Conservation (phyloP, 495 filamentous ascomycete species). For the Penicillium maclennaniae region DNA sequence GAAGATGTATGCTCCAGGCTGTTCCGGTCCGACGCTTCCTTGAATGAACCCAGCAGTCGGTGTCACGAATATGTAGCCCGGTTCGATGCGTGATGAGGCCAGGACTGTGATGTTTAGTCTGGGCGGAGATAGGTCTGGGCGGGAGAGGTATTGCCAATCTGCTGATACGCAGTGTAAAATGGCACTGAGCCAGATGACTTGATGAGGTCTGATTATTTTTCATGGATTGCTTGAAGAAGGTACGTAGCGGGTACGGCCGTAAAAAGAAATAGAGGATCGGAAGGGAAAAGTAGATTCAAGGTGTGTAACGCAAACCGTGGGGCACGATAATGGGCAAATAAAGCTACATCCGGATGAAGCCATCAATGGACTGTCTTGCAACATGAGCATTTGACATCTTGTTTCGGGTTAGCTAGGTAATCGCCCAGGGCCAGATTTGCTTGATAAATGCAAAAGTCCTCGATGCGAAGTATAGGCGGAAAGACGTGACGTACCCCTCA, state of each 20-base stretch:
- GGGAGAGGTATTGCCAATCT: slow-evolving; percentile 40
- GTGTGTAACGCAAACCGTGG: not conserved
- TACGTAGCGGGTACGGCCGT: no score
- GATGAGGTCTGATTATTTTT: not conserved
- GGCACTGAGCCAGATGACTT: not conserved
- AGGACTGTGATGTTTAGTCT: slow-evolving; percentile 52
- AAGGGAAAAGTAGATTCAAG: not conserved
- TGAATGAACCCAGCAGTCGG: slow-evolving; percentile 29
- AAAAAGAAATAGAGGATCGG: not conserved
- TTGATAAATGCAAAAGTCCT: not conserved
- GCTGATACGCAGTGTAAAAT: not conserved
- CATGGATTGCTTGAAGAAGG: not conserved
- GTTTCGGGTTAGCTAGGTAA: not conserved
- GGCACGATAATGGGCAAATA: not conserved
- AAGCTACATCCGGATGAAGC: not conserved
- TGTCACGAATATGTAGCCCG: slow-evolving; percentile 48
- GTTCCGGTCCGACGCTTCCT: slow-evolving; percentile 16
- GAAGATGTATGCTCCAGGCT: slow-evolving; percentile 47
- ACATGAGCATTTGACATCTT: not conserved
- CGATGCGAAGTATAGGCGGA: not conserved
- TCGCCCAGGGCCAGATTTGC: not conserved
- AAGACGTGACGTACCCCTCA: not conserved
- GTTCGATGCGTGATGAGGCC: slow-evolving; percentile 32
- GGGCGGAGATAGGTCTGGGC: slow-evolving; percentile 48
- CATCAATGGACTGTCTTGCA: not conserved